These are phyloP conservation scores for Xylaria polymorpha DNA, from an alignment of 2,329 filamentous ascomycete species.

Conservation along the genomic window DNA sequence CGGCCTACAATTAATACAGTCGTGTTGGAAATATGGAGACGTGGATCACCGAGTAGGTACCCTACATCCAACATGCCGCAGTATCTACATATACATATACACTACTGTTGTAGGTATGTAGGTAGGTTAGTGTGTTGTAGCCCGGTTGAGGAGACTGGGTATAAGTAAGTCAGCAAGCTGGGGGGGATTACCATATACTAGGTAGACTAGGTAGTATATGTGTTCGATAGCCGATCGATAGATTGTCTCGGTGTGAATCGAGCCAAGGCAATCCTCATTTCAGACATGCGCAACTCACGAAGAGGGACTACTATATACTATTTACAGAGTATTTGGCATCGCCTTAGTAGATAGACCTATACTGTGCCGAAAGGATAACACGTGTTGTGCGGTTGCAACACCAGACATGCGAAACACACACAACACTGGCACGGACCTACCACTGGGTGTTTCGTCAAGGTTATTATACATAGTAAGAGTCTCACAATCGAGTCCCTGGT, in stretches of 20 bases:
- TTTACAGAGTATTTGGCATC: not conserved
- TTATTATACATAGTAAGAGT: conserved; percentile 20
- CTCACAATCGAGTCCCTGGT: conserved; percentile 28
- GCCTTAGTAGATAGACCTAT: not conserved
- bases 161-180: not conserved
- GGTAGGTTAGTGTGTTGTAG: too few species aligned
- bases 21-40: conserved; percentile 20
- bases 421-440: conserved; percentile 28
- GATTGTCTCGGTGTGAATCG: conserved; percentile 28
- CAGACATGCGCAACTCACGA: not conserved
- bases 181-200: not conserved
- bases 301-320: not conserved
- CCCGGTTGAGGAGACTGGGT: not conserved
- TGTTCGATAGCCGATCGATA: conserved; percentile 6
- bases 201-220: too few species aligned
- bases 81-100: not conserved
- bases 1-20: conserved; percentile 19
- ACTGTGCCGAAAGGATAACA: conserved; percentile 18
- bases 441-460: conserved; percentile 29
- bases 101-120: too few species aligned
- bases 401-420: conserved; percentile 33
- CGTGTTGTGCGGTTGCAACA: conserved; percentile 30
- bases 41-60: not conserved
- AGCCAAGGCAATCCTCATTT: conserved; percentile 7
- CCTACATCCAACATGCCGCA: not conserved